Evolutionary conservation across 164 flowering plant genomes (phyloP).

Genomic region (Houttuynia cordata): DNA sequence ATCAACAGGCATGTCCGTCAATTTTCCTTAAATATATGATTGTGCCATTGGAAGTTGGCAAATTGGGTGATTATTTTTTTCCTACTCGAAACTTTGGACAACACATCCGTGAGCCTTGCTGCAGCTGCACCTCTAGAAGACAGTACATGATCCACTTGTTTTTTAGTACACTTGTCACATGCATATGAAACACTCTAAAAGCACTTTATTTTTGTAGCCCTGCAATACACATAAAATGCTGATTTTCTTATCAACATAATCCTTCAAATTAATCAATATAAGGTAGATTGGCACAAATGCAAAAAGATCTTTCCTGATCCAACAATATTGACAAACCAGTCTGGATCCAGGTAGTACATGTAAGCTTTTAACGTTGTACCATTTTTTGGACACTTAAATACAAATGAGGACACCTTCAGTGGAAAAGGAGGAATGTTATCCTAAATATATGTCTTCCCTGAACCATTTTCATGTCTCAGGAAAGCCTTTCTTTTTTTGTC

Average conservation of each 20-base stretch:
- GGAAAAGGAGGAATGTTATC: conserved; percentile 24
- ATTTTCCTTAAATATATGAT: conserved; percentile 7
- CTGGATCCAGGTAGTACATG: not conserved
- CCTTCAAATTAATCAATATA: not conserved
- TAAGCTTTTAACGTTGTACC: not conserved
- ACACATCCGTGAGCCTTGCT: no score
- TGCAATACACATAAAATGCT: no score
- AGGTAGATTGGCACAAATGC: not conserved
- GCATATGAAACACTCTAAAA: no score
- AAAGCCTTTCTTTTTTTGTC: conserved; percentile 22
- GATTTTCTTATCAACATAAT: no score
- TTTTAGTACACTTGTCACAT: no score
- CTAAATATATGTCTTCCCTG: conserved; percentile 3
- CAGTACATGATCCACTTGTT: no score
- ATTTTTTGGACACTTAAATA: conserved; percentile 15
- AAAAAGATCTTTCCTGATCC: not conserved
- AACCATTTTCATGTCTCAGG: conserved; percentile 6
- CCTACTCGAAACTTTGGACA: no score
- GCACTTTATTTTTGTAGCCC: no score
- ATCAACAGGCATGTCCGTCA: conserved; percentile 49
- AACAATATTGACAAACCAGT: not conserved
- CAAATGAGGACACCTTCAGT: not conserved
- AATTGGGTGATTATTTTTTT: no score
- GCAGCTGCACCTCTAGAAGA: no score
- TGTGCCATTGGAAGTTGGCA: no score